A percentile compares a stretch with the other conserved stretches of the same genome.
phyloP scores from a whole-genome alignment of 1,139 yeast species.

The Suhomyces ambrosiae region DNA sequence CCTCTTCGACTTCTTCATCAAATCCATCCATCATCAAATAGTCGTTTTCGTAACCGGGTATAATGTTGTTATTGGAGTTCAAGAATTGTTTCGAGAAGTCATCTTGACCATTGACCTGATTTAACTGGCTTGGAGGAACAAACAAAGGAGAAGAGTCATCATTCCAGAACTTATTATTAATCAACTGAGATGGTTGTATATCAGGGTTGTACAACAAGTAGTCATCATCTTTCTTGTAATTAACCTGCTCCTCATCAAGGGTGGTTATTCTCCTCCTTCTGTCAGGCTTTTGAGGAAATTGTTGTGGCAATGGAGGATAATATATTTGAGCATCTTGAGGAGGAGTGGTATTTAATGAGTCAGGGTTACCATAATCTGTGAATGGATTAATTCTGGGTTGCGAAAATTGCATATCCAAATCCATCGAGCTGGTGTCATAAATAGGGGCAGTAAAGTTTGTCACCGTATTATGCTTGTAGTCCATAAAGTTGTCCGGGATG shows the following conservation, averaged over 20 bases:
- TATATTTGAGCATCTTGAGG: conserved; percentile 16
- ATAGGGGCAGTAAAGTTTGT: conserved; percentile 3
- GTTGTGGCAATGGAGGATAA: conserved; percentile 17
- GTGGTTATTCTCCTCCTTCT: conserved; percentile 42
- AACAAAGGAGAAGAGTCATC: conserved; percentile 31
- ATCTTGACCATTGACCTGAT: conserved; percentile 12
- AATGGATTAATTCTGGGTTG: conserved; percentile 30
- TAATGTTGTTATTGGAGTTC: conserved; percentile 19
- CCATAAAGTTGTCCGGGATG: conserved; percentile 36
- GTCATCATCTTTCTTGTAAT: conserved; percentile 37
- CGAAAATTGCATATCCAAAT: conserved; percentile 16
- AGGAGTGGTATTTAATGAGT: conserved; percentile 21
- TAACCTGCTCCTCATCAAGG: conserved; percentile 27
- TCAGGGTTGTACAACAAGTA: conserved; percentile 45
- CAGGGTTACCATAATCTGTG: conserved; percentile 43
- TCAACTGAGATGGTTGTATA: conserved; percentile 46
- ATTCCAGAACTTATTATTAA: conserved; percentile 26
- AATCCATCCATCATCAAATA: conserved; percentile 37
- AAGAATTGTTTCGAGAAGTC: conserved; percentile 10
- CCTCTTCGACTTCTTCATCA: conserved; percentile 49
- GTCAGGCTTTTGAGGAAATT: conserved; percentile 17
- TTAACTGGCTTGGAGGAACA: conserved; percentile 23
- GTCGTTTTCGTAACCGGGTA: conserved; percentile 42
- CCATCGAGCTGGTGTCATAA: conserved; percentile 13
- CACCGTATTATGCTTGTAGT: conserved; percentile 23